Conservation (phyloP, 768 basidiomycete species). For the Hydnum rufescens region DNA sequence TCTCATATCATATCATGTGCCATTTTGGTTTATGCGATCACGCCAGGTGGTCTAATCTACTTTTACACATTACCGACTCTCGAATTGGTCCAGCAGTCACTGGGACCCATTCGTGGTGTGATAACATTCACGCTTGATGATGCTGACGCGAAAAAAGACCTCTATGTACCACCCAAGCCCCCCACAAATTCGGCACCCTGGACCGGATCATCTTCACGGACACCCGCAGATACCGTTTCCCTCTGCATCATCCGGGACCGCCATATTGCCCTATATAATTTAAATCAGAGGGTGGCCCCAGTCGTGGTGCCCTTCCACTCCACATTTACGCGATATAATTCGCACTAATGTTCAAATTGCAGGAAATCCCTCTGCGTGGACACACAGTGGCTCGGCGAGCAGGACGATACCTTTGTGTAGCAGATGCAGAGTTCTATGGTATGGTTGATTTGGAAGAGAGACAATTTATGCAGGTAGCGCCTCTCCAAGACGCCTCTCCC, state of each 20-base stretch:
- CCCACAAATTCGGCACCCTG: neutral
- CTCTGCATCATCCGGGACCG: neutral
- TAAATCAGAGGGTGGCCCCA: neutral
- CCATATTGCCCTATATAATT: neutral
- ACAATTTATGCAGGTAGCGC: conserved; percentile 14
- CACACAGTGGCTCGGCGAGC: conserved; percentile 35
- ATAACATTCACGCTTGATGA: conserved; percentile 70
- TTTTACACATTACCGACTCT: conserved; percentile 69
- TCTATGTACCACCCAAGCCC: neutral
- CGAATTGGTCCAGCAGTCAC: conserved; percentile 40
- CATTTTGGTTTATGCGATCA: neutral
- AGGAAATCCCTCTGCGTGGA: neutral
- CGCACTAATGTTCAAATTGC: no score
- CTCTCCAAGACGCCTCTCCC: conserved; percentile 25
- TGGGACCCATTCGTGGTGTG: conserved; percentile 67
- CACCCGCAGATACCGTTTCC: neutral
- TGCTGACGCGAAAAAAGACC: conserved; percentile 8
- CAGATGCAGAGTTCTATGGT: conserved; percentile 53
- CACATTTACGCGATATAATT: no score
- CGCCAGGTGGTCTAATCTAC: conserved; percentile 29
- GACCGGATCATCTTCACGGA: neutral
- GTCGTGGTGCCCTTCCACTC: neutral
- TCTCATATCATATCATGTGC: neutral
- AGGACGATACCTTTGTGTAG: conserved; percentile 48
- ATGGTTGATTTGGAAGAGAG: conserved; percentile 47